Base-by-base conservation (phyloP, 1,139 yeast genomes). In the Kodamaea plutei region DNA sequence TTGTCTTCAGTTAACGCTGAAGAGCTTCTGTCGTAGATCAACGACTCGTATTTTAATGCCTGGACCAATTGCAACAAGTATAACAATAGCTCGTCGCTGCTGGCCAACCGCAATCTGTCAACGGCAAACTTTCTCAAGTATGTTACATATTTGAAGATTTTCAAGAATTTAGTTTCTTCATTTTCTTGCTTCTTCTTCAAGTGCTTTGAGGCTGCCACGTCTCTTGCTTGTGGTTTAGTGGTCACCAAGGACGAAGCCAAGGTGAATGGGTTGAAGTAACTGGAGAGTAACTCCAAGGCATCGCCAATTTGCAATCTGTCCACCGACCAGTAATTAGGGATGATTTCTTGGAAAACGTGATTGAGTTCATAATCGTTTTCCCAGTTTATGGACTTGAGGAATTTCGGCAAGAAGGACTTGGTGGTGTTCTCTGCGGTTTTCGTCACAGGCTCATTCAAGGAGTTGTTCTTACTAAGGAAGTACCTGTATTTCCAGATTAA, bases 401-500 rank as follows among this genome's bases (percentile, higher is more conserved):
- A 80, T 54, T 91, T 91, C 15, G 95, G 85, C 35, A 87, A 63
- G 14, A 88, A 88, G 34, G 76, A 78, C 44, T 74, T 76, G 17
- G 26, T 9, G 28, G 19, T 9, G 24, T 19, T n/a, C n/a, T 9
- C 11, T 4, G 27, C 16, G 5, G 33, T 23, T 14, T 29, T 39
- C 3, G 30, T 36, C 14, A 34, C 38, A 2, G 40, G 32, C n/a
- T 37, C 56, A 15, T 48, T 51, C 15, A 48, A 39, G 3, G 57
- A 39, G 36, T 61, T 51, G 47, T 82, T 84, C 39, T 83, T 78
- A 27, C 91, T 74, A 34, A 89, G 70, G 54, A 81, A 89, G 59
- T 85, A 91, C 33, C 98, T 64, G 55, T 84, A 91, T 55, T 84
- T 84, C 97, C 97, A 91, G 11, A 93, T 71, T 46, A 88, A 59